A percentile compares a stretch with the other conserved stretches of the same genome.
Conservation (phyloP, 1,284 basidiomycete genomes). For the Ceratobasidium sp. region DNA sequence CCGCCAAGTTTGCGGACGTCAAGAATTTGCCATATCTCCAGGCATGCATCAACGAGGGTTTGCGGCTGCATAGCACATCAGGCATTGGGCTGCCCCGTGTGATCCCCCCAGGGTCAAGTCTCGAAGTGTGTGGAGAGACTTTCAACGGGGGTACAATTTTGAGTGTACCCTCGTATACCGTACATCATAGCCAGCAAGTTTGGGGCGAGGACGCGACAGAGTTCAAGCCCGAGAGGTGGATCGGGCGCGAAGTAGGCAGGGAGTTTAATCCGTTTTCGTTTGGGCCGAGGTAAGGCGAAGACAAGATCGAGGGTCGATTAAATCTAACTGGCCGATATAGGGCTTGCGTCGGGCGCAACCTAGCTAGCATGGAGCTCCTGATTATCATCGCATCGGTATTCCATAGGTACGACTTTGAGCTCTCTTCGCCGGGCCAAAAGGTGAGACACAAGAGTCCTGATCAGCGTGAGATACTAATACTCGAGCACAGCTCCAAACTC, state of each 20-base stretch:
- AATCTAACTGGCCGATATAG: not conserved
- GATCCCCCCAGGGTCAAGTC: constrained; percentile 67
- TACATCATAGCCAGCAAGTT: constrained; percentile 70
- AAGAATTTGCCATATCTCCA: constrained; percentile 78
- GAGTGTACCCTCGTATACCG: constrained; percentile 77
- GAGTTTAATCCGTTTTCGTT: constrained; percentile 77
- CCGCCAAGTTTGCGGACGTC: constrained; percentile 50
- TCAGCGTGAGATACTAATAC: not conserved
- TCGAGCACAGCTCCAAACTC: constrained; percentile 61
- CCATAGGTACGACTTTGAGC: constrained; percentile 71
- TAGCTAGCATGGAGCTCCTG: constrained; percentile 75
- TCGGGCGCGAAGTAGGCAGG: constrained; percentile 73
- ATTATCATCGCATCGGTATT: constrained; percentile 77
- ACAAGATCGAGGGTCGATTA: not conserved
- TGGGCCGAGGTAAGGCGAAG: constrained; percentile 61
- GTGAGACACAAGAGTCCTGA: constrained; percentile 52
- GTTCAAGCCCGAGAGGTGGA: constrained; percentile 57
- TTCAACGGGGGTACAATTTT: constrained; percentile 79
- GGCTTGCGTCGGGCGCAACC: constrained; percentile 55
- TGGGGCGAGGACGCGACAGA: constrained; percentile 80
- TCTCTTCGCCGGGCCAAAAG: constrained; percentile 61
- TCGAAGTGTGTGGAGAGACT: constrained; percentile 62
- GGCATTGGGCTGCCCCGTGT: constrained; percentile 81
- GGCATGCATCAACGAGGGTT: constrained; percentile 81
- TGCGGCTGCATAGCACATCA: constrained; percentile 68